Evolutionary conservation across 371 early-diverging fungal genomes (phyloP).

Genomic region (Mucor irregularis): DNA sequence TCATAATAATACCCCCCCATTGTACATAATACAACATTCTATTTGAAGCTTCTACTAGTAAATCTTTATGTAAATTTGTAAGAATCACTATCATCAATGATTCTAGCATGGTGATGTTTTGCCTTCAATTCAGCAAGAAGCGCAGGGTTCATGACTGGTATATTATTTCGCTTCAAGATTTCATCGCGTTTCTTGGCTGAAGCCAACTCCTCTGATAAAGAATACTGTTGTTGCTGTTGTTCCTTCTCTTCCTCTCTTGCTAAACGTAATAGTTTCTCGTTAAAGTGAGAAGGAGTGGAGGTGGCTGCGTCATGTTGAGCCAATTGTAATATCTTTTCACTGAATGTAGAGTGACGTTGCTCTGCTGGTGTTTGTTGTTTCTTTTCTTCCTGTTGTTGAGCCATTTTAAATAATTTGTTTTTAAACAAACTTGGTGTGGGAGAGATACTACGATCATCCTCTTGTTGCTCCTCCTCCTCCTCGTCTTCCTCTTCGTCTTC

Average conservation of each 20-base stretch:
- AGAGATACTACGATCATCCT: not conserved
- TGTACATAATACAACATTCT: no score
- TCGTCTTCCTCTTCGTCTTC: not conserved
- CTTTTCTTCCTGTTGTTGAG: no score
- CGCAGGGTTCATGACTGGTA: slow-evolving; percentile 10
- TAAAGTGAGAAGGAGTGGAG: not conserved
- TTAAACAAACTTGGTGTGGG: no score
- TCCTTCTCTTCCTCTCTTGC: no score
- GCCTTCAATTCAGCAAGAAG: slow-evolving; percentile 26
- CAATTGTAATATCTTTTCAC: not conserved
- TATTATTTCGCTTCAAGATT: slow-evolving; percentile 4
- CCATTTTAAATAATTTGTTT: not conserved
- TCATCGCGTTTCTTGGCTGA: slow-evolving; percentile 18
- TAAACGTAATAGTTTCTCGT: not conserved
- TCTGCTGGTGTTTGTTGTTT: no score
- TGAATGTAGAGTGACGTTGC: no score
- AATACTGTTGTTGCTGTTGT: no score
- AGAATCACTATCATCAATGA: slow-evolving; percentile 29
- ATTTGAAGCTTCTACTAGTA: no score
- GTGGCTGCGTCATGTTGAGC: not conserved
- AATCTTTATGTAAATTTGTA: slow-evolving; percentile 27
- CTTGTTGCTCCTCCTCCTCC: not conserved
- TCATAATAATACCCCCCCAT: no score
- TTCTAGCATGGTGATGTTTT: slow-evolving; percentile 7
- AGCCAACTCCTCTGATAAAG: slow-evolving; percentile 14